Evolutionary conservation across 345 rosid genomes (phyloP), one percentile per base, ranked within the genome.

Genomic region (Populus nigra): DNA sequence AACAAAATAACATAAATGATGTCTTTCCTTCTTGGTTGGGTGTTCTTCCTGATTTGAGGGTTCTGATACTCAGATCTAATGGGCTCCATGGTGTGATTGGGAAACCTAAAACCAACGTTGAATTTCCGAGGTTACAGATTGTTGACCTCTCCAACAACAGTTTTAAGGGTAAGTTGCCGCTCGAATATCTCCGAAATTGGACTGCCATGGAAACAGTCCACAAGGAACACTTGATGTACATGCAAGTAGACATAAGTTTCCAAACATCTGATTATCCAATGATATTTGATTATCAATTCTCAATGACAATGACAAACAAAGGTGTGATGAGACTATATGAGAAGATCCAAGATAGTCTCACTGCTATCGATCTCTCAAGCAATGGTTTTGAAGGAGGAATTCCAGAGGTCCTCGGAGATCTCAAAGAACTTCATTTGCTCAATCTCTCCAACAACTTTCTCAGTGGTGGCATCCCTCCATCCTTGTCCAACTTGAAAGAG

Each of bases 371-470:
- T 20, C 75, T 82, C 38, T 74, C 76, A 68, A 79, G 84, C 18
- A 93, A 93, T 73, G 75, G 39, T 67, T 91, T 93, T 74, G 81
- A 87, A 1, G 94, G 96, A 27, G 79, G 76, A 73, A 75, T 93
- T 79, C 92, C 93, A 0, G 81, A 77, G 2, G 83, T 76, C 61
- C 87, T 91, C 29, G 93, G 97, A 36, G 90, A 85, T 70, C 78
- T 90, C 10, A 86, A 80, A 15, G 69, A 85, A 27, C 83, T 93
- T 27, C 94, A 90, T 77, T 80, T 9, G 43, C 43, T 39, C 43
- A 39, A 39, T 3, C 43, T 39, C 43, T 39, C 43, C 43, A 39
- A 39, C 43, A 39, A 39, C 12, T 39, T 39, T 9, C 43, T 39
- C 12, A 39, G 1, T 9, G 43, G 43, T 39, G 0, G 43, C 12